Percentiles rank a stretch among this genome's conserved stretches.
Evolutionary conservation across 257 asterid genomes (phyloP).

Genomic region (Ocimum tenuiflorum): DNA sequence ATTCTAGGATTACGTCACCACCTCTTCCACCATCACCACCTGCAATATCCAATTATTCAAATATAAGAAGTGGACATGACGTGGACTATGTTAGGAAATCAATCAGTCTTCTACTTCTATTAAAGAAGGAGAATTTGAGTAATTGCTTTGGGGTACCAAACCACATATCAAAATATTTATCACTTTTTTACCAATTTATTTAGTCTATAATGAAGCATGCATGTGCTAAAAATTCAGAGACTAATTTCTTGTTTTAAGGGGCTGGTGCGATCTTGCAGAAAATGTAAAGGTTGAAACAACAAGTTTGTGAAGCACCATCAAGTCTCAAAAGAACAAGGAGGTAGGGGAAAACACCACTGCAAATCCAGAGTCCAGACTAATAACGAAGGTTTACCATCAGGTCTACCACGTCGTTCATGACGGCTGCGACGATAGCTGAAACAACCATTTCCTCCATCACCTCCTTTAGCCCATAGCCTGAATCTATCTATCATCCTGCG

Average conservation of each 20-base stretch:
- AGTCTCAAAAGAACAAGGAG: background rate
- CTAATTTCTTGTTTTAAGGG: too few relatives aligned
- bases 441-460: conserved; percentile 96
- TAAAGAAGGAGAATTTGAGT: background rate
- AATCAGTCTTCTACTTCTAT: conserved; percentile 2
- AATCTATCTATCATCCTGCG: conserved; percentile 76
- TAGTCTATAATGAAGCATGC: too few relatives aligned
- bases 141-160: background rate
- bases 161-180: background rate
- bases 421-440: conserved; percentile 76
- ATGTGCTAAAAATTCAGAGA: too few relatives aligned
- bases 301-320: background rate
- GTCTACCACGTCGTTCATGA: conserved; percentile 68
- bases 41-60: conserved; percentile 26
- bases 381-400: conserved; percentile 65
- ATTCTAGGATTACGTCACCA: conserved; percentile 84
- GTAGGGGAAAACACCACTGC: background rate
- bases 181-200: too few relatives aligned
- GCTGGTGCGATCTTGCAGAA: too few relatives aligned
- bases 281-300: background rate
- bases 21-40: conserved; percentile 98
- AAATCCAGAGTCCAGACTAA: conserved; percentile 6
- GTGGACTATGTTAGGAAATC: conserved; percentile 6
- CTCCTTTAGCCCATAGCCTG: conserved; percentile 83
- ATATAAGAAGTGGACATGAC: conserved; percentile 7